Evolutionary conservation across 345 rosid genomes (phyloP).

Genomic region (Lumnitzera racemosa): DNA sequence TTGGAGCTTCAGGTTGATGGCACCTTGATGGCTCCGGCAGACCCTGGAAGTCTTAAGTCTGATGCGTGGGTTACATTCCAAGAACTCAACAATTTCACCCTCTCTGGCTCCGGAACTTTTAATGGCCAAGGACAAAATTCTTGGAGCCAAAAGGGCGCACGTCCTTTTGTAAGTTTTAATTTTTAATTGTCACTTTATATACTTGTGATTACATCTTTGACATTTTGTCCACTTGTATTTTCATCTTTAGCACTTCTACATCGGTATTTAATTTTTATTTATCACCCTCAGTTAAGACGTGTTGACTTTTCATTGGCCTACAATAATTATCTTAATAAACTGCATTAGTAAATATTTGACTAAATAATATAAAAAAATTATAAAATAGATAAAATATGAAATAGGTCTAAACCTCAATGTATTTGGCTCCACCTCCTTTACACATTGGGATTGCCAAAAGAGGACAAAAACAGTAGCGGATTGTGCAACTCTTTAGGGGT

Average conservation of each 20-base stretch:
- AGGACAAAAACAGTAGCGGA: too few species aligned
- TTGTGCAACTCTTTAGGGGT: too few species aligned
- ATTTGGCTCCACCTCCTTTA: too few species aligned
- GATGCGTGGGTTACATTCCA: constrained; percentile 40
- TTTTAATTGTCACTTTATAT: too few species aligned
- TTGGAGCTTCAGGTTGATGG: constrained; percentile 25
- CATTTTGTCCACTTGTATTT: not conserved
- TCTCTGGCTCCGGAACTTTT: constrained; percentile 49
- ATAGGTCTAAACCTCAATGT: too few species aligned
- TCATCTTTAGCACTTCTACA: not conserved
- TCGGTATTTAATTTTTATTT: too few species aligned
- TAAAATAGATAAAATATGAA: too few species aligned
- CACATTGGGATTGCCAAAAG: too few species aligned
- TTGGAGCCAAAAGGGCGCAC: constrained; percentile 31
- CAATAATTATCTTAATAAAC: not conserved
- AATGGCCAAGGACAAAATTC: constrained; percentile 54
- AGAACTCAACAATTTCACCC: constrained; percentile 22
- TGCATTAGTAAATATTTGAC: too few species aligned
- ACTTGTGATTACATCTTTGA: too few species aligned
- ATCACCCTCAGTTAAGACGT: too few species aligned
- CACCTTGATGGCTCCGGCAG: constrained; percentile 30
- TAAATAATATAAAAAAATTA: too few species aligned
- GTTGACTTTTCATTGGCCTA: not conserved
- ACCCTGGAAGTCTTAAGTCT: constrained; percentile 15
- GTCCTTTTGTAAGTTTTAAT: constrained; percentile 33